Conservation (phyloP, 2,329 filamentous ascomycete genomes). For the Botrytis tulipae region DNA sequence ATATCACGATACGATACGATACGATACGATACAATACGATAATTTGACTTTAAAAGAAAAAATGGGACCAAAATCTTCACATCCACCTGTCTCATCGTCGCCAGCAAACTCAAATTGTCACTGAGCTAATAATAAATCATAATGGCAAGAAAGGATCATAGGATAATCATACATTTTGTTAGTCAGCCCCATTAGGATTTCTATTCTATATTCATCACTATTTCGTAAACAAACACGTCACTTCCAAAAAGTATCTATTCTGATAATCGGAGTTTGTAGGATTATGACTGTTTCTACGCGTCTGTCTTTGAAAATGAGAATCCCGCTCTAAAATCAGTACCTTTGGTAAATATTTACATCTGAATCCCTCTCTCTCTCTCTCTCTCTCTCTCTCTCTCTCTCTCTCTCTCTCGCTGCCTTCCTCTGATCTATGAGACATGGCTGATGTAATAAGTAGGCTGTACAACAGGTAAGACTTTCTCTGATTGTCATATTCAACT, state of each 20-base stretch:
- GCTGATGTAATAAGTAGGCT: slow-evolving; percentile 34
- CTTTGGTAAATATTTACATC: slow-evolving; percentile 69
- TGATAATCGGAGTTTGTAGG: slow-evolving; percentile 43
- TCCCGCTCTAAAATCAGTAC: slow-evolving; percentile 67
- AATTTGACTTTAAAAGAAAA: background rate
- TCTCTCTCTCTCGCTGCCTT: background rate
- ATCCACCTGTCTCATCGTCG: background rate
- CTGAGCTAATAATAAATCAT: background rate
- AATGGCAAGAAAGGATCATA: slow-evolving; percentile 23
- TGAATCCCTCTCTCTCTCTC: background rate
- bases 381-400: background rate
- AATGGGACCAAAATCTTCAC: slow-evolving; percentile 1
- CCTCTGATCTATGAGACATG: slow-evolving; percentile 2
- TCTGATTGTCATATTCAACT: background rate
- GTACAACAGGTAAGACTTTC: slow-evolving; percentile 37
- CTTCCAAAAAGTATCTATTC: background rate
- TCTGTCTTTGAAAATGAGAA: slow-evolving; percentile 79
- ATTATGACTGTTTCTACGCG: slow-evolving; percentile 93
- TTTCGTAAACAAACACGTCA: slow-evolving; percentile 13
- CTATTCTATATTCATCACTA: background rate
- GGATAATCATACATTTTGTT: slow-evolving; percentile 30
- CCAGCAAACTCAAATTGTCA: background rate
- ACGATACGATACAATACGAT: background rate
- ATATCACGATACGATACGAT: background rate
- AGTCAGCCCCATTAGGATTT: slow-evolving; percentile 13